Evolutionary conservation across 768 basidiomycete genomes (phyloP), one percentile per base, ranked within the genome.

Genomic region (Amanita rimosa): DNA sequence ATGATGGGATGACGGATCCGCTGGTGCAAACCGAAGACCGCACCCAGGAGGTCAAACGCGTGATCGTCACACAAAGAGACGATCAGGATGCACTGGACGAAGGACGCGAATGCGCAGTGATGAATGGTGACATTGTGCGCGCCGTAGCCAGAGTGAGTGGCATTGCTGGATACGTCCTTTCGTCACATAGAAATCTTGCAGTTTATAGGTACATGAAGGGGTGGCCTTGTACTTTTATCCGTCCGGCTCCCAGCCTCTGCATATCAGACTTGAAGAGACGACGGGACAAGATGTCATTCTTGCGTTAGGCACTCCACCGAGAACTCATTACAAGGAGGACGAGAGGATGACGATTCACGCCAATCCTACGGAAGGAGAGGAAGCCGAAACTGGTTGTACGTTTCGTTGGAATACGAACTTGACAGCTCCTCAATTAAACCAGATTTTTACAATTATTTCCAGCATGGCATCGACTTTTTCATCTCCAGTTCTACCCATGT

Each of bases 361-460:
- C 5, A 75, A 73, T 3, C 62, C 55, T 26, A 67, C 67, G 24
- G 46, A 51, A 13, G 29, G 37, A 19, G 51, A 46, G 1, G 57
- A 65, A 14, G 58, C 65, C 11, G 74, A 78, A n/a, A 69, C 67
- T 21, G 72, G 70, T 46, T 67, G 70, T 45, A 75, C 77, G 70
- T 55, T 71, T 76, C 53, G 79, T 34, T 17, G 6, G 37, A 27
- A 27, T 24, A 27, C 22, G 11, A 37, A 24, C 21, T 26, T 9
- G 27, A 17, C 16, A n/a, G 34, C 11, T 40, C 29, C 17, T 38
- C 35, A 17, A 17, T 19, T 17, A 44, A 49, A 34, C n/a, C 41
- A 90, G 88, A 91, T 63, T 91, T 92, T 61, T 91, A 87, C 64
- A 95, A 94, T 58, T 96, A 96, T 59, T 91, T 94, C 55, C 85